Evolutionary conservation across 2,329 filamentous ascomycete genomes (phyloP), one percentile per base, ranked within the genome.

Genomic region (Helminthosporium solani): DNA sequence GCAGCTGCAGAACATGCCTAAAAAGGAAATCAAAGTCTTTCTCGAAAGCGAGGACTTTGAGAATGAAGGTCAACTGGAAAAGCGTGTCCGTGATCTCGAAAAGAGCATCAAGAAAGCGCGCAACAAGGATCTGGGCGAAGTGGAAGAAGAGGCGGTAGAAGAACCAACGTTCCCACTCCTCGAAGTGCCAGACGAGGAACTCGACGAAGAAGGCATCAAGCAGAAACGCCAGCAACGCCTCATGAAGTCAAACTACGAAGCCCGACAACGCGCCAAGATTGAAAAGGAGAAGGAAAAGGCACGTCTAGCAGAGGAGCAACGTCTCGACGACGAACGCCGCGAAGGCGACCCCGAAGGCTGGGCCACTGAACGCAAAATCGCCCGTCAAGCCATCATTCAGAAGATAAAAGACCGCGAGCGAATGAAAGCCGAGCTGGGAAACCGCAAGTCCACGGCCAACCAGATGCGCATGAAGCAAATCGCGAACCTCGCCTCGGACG

Each of bases 381-480:
- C 86, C 18, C 86, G 90, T 37, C 76, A 80, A 57, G 81, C 82
- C 18, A 77, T 96, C 2, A 79, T 87, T 7, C 77, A 89, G 61
- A 90, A 84, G 70, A 95, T 99, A 70, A 96, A 95, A 70, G 92
- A 97, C 58, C 86, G 90, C 42, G 90, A 97, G 62, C 84, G 91
- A 15, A 81, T 96, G 50, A 96, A 96, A 73, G 89, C 90, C 34
- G 94, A 99, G 64, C 81, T 96, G 1, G 91, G 92, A 46, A 97
- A 97, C 72, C 88, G 94, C 64, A 99, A 99, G 71, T 96, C 91
- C 0, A 83, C 96, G 16, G 94, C 94, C 7, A 94, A 88, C 46
- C 92, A 97, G 70, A 95, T 95, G 73, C 88, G 94, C 53, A 99
- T 99, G 94, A 97, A 97, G 74, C 92, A 86, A 40, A 90, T 99